Conservation (phyloP, 805 yeast species). For the Kluyveromyces siamensis region DNA sequence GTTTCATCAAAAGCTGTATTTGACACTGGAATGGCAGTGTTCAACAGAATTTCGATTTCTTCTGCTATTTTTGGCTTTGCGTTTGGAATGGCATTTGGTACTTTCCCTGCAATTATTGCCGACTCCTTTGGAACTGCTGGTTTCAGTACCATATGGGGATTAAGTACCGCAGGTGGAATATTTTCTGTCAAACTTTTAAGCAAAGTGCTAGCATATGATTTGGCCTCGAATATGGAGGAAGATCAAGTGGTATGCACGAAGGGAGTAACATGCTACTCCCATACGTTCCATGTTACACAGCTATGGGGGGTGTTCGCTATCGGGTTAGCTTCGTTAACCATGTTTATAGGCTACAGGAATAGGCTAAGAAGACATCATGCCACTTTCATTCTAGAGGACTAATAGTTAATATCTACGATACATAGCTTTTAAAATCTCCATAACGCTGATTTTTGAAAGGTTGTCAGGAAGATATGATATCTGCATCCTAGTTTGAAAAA, state of each 20-base stretch:
- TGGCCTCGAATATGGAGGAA: constrained; percentile 36
- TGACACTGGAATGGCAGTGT: constrained; percentile 15
- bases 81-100: constrained; percentile 65
- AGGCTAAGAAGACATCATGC: constrained; percentile 2
- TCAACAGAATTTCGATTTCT: constrained; percentile 36
- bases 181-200: constrained; percentile 45
- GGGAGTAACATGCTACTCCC: constrained; percentile 41
- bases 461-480: background rate
- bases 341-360: constrained; percentile 5
- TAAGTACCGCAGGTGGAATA: constrained; percentile 63
- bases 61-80: constrained; percentile 54
- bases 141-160: constrained; percentile 71
- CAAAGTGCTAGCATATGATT: constrained; percentile 44
- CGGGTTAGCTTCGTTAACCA: constrained; percentile 13
- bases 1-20: constrained; percentile 17
- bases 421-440: background rate
- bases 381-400: background rate
- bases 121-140: constrained; percentile 60
- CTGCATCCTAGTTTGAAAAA: background rate
- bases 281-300: constrained; percentile 30
- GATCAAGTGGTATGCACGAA: constrained; percentile 35
- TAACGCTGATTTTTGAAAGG: background rate
- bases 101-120: constrained; percentile 67
- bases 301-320: constrained; percentile 15
- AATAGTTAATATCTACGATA: no score